These are phyloP conservation scores for Halenospora varia DNA, from an alignment of 495 filamentous ascomycete species.

Conservation along the genomic window DNA sequence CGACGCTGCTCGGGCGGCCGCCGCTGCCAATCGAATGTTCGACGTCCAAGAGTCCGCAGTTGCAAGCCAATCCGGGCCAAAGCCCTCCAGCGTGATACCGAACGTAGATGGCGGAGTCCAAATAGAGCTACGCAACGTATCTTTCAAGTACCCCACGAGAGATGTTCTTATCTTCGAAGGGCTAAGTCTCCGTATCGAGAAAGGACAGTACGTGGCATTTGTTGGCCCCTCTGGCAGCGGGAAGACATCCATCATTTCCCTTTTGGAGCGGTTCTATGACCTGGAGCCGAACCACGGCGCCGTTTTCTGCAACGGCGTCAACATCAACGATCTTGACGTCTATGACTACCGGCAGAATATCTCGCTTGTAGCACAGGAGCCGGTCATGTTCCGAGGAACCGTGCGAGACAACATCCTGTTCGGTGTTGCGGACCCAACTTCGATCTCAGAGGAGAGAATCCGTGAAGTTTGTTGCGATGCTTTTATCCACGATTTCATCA, in stretches of 20 bases:
- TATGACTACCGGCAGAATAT: constrained; percentile 48
- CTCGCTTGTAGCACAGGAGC: constrained; percentile 61
- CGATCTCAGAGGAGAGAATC: constrained; percentile 52
- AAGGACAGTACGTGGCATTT: constrained; percentile 65
- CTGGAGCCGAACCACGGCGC: constrained; percentile 43
- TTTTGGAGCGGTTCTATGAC: constrained; percentile 63
- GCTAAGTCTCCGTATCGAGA: constrained; percentile 51
- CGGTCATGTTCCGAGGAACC: constrained; percentile 45
- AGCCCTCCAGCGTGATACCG: constrained; percentile 16
- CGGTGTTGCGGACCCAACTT: constrained; percentile 37
- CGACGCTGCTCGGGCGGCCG: constrained; percentile 52
- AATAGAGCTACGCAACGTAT: constrained; percentile 50
- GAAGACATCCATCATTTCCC: constrained; percentile 63
- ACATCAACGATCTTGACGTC: constrained; percentile 41
- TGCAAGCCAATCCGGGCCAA: neutral
- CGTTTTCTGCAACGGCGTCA: constrained; percentile 48
- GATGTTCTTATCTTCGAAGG: constrained; percentile 46
- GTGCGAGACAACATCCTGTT: constrained; percentile 57
- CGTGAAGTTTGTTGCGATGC: constrained; percentile 53
- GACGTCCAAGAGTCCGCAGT: neutral
- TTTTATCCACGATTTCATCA: constrained; percentile 59
- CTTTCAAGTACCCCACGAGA: constrained; percentile 57
- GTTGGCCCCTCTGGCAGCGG: constrained; percentile 71
- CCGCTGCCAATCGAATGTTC: constrained; percentile 51
- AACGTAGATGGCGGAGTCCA: constrained; percentile 43